Percentiles rank a stretch among this genome's conserved stretches.
phyloP scores from a whole-genome alignment of 2,329 filamentous ascomycete species.

The Calonectria leucothoes region DNA sequence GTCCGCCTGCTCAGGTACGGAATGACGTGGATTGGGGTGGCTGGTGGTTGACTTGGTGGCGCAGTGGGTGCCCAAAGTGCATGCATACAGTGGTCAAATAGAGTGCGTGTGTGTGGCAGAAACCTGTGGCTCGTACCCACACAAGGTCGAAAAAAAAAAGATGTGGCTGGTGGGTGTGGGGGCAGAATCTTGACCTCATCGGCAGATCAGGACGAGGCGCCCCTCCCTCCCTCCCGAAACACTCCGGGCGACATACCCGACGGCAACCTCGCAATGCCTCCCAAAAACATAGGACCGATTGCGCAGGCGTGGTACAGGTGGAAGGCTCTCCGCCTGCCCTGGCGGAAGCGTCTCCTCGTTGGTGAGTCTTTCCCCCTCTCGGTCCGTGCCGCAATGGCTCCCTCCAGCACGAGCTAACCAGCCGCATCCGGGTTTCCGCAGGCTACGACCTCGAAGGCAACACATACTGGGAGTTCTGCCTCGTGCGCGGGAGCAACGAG shows the following conservation, averaged over 20 bases:
- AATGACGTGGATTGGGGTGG: constrained; percentile 44
- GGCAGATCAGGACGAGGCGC: constrained; percentile 19
- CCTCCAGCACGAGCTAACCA: background rate
- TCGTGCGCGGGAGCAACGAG: constrained; percentile 54
- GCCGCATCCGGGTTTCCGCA: constrained; percentile 43
- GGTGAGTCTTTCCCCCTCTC: constrained; percentile 62
- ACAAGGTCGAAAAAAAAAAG: background rate
- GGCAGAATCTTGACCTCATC: constrained; percentile 29
- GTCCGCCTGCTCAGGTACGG: constrained; percentile 7
- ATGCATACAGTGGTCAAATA: constrained; percentile 8
- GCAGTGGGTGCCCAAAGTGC: constrained; percentile 30
- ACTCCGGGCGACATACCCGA: constrained; percentile 13
- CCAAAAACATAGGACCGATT: constrained; percentile 51
- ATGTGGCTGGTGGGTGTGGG: constrained; percentile 24
- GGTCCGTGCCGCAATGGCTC: constrained; percentile 1
- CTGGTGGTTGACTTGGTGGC: constrained; percentile 35
- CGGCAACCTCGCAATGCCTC: constrained; percentile 44
- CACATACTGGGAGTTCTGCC: constrained; percentile 76
- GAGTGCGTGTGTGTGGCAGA: constrained; percentile 12
- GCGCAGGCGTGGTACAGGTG: constrained; percentile 67
- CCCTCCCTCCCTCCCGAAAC: constrained; percentile 27
- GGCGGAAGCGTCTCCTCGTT: constrained; percentile 72
- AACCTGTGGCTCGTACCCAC: background rate
- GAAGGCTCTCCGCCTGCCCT: constrained; percentile 72
- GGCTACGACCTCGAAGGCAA: constrained; percentile 74